phyloP scores from a whole-genome alignment of 83 land plant species.

The Picea abies region DNA sequence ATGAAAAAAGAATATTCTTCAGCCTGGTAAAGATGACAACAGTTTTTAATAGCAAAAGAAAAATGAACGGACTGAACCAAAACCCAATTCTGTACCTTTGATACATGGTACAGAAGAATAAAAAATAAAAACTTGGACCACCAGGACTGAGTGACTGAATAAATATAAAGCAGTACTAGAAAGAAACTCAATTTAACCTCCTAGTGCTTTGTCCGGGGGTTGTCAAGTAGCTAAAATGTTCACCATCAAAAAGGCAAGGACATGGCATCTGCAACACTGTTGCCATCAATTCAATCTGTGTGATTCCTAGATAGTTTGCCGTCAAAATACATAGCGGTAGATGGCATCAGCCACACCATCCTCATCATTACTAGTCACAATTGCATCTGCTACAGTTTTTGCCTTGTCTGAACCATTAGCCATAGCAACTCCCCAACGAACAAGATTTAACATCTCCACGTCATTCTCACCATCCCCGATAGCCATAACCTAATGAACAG shows the following conservation, averaged over 20 bases:
- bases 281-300: neutral
- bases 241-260: neutral
- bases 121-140: neutral
- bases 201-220: neutral
- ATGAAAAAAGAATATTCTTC: too few species aligned
- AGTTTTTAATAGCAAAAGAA: neutral
- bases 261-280: neutral
- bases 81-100: neutral
- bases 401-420: slow-evolving; percentile 80
- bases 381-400: slow-evolving; percentile 77
- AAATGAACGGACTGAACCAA: neutral
- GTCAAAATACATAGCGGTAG: slow-evolving; percentile 76
- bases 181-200: neutral
- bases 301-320: neutral
- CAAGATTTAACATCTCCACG: slow-evolving; percentile 92
- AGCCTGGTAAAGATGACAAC: too few species aligned
- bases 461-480: slow-evolving; percentile 99
- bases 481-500: slow-evolving; percentile 76
- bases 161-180: neutral
- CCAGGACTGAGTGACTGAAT: neutral
- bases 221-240: neutral
- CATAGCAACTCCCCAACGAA: slow-evolving; percentile 83
- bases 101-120: neutral
- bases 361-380: slow-evolving; percentile 84
- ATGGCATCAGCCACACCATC: slow-evolving; percentile 95